These are phyloP conservation scores for Albizia julibrissin DNA, from an alignment of 306 rosid genomes.

Conservation along the genomic window DNA sequence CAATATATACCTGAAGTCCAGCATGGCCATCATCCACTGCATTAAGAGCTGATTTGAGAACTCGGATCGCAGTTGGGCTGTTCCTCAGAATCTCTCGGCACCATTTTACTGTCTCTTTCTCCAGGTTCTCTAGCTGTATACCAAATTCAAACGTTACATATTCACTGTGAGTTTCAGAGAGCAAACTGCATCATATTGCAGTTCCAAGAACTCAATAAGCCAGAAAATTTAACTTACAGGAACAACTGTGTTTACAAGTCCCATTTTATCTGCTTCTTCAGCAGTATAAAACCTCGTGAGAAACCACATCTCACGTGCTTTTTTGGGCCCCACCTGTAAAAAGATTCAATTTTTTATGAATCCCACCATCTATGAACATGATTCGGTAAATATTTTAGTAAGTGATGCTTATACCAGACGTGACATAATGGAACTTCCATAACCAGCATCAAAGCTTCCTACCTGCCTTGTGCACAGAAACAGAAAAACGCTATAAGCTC, in stretches of 20 bases:
- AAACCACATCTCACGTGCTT: constrained; percentile 93
- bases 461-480: constrained; percentile 50
- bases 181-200: not conserved
- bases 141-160: constrained; percentile 27
- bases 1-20: constrained; percentile 70
- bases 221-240: constrained; percentile 51
- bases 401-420: constrained; percentile 63
- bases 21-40: constrained; percentile 95
- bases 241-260: constrained; percentile 84
- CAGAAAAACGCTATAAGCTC: constrained; percentile 1
- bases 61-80: constrained; percentile 88
- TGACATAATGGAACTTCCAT: constrained; percentile 95
- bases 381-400: not conserved
- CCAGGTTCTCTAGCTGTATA: constrained; percentile 66
- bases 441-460: constrained; percentile 99
- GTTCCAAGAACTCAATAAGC: not conserved
- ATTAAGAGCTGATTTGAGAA: constrained; percentile 83
- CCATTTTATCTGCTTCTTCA: constrained; percentile 92
- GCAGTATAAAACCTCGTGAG: constrained; percentile 84
- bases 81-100: constrained; percentile 83
- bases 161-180: constrained; percentile 1
- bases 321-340: constrained; percentile 79
- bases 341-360: constrained; percentile 3
- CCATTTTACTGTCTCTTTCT: constrained; percentile 89
- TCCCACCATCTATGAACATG: not conserved